phyloP scores from a whole-genome alignment of 805 yeast species.

The Kazachstania kunashirensis region DNA sequence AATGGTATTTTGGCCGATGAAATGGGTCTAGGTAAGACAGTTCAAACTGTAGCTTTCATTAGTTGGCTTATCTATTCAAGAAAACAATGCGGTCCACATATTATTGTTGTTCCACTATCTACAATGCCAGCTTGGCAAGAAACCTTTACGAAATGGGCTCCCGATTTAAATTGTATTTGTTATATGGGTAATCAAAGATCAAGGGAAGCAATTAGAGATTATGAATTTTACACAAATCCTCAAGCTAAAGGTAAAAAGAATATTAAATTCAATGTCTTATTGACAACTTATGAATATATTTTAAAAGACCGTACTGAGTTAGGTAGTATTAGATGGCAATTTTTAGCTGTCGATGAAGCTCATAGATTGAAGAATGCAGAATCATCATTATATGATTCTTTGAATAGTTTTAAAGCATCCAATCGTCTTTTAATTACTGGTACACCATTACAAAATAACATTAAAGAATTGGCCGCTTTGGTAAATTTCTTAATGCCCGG shows the following conservation, averaged over 20 bases:
- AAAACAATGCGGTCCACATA: conserved; percentile 94
- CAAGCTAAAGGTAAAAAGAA: conserved; percentile 40
- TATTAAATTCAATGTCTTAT: conserved; percentile 80
- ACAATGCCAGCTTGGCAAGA: conserved; percentile 99
- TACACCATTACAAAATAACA: conserved; percentile 93
- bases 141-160: conserved; percentile 95
- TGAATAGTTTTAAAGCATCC: conserved; percentile 68
- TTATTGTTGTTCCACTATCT: conserved; percentile 91
- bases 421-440: conserved; percentile 91
- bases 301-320: conserved; percentile 77
- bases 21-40: conserved; percentile 98
- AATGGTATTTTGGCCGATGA: conserved; percentile 97
- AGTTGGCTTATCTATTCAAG: conserved; percentile 94
- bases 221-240: conserved; percentile 67
- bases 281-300: conserved; percentile 94
- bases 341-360: conserved; percentile 96
- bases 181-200: conserved; percentile 89
- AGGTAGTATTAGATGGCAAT: conserved; percentile 87
- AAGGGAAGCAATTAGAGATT: conserved; percentile 69
- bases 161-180: conserved; percentile 85
- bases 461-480: conserved; percentile 89
- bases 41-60: conserved; percentile 88
- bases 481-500: conserved; percentile 97
- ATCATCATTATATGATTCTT: conserved; percentile 82
- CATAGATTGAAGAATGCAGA: conserved; percentile 93